A percentile compares a stretch with the other conserved stretches of the same genome.
Evolutionary conservation across 208 protist species (phyloP).

Genomic region (Crithidia fasciculata): DNA sequence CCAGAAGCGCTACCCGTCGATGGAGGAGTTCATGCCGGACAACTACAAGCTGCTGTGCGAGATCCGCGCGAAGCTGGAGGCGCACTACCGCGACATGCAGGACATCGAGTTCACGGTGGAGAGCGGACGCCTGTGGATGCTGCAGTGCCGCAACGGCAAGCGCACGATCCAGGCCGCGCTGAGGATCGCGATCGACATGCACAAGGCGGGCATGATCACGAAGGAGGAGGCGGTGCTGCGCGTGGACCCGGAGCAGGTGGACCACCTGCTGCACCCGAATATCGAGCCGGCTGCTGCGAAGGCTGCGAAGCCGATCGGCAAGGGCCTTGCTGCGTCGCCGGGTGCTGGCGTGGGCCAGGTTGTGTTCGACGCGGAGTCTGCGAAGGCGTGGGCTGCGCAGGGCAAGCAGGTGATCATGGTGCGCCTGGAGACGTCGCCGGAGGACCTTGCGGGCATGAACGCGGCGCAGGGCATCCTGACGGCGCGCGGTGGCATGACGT

Average conservation of each 20-base stretch:
- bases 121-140: conserved; percentile 93
- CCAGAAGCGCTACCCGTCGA: conserved; percentile 61
- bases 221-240: conserved; percentile 90
- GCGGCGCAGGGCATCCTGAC: conserved; percentile 92
- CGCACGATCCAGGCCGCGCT: conserved; percentile 92
- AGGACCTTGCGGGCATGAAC: conserved; percentile 94
- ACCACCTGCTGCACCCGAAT: conserved; percentile 90
- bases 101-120: conserved; percentile 98
- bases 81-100: conserved; percentile 95
- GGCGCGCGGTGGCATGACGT: conserved; percentile 94
- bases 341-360: conserved; percentile 92
- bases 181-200: conserved; percentile 91
- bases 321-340: conserved; percentile 93
- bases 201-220: conserved; percentile 89
- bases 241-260: conserved; percentile 83
- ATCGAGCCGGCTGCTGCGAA: conserved; percentile 72
- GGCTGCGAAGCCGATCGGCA: conserved; percentile 73
- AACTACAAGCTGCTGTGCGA: conserved; percentile 87
- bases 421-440: conserved; percentile 93
- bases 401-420: conserved; percentile 92
- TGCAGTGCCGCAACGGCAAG: conserved; percentile 95
- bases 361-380: conserved; percentile 88
- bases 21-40: conserved; percentile 90
- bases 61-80: conserved; percentile 83
- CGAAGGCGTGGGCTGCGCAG: conserved; percentile 54